phyloP scores from a whole-genome alignment of 352 stramenopile species.

The Peronosclerospora sorghi region DNA sequence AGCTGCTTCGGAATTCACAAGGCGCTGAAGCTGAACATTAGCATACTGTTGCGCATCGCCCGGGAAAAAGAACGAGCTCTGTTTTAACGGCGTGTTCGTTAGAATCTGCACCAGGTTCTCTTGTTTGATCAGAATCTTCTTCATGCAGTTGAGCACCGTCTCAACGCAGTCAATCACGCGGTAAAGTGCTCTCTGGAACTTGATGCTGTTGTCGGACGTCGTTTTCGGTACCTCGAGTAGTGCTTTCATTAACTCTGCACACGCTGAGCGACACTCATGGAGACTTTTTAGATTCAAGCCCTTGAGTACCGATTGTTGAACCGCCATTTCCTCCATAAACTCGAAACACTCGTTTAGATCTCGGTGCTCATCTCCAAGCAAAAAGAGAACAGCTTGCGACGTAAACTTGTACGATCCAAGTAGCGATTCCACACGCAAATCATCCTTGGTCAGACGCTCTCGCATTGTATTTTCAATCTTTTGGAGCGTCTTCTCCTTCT shows the following conservation, averaged over 20 bases:
- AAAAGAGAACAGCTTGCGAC: constrained; percentile 64
- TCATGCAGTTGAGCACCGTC: constrained; percentile 70
- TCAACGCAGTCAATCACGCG: constrained; percentile 79
- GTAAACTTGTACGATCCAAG: constrained; percentile 83
- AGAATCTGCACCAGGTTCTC: constrained; percentile 80
- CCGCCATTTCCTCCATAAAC: constrained; percentile 79
- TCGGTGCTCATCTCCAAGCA: constrained; percentile 77
- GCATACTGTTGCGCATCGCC: constrained; percentile 76
- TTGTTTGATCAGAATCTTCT: constrained; percentile 76
- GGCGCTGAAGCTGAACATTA: constrained; percentile 59
- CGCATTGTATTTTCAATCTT: constrained; percentile 83
- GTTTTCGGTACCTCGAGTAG: constrained; percentile 73
- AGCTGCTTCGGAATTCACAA: constrained; percentile 74
- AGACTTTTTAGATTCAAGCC: constrained; percentile 73
- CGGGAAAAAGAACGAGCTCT: constrained; percentile 84
- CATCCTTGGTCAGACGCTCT: constrained; percentile 74
- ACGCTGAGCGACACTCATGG: constrained; percentile 53
- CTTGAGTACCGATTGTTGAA: constrained; percentile 66
- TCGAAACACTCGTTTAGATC: constrained; percentile 77
- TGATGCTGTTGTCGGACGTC: constrained; percentile 70
- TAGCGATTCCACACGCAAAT: constrained; percentile 72
- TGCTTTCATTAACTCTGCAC: constrained; percentile 77
- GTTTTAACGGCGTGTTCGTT: constrained; percentile 76
- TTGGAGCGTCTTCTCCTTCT: constrained; percentile 79
- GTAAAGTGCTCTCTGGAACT: constrained; percentile 80